Percentiles rank a stretch among this genome's conserved stretches.
phyloP scores from a whole-genome alignment of 768 basidiomycete genomes.

The Naganishia onofrii region DNA sequence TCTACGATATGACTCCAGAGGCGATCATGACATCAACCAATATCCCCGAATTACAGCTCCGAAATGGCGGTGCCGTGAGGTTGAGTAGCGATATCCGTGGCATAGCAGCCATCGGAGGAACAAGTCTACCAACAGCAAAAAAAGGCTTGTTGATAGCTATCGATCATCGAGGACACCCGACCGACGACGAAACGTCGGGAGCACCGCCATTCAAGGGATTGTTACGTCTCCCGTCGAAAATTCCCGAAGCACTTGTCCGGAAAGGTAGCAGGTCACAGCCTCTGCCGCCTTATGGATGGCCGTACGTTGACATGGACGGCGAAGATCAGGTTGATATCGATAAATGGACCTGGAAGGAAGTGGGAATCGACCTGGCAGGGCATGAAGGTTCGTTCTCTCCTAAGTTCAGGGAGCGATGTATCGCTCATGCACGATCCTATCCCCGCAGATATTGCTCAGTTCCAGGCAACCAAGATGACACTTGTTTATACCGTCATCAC shows the following conservation, averaged over 20 bases:
- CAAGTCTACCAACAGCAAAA: not conserved
- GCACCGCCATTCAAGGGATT: not conserved
- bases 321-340: slow-evolving; percentile 19
- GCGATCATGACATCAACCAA: slow-evolving; percentile 21
- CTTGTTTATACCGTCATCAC: not conserved
- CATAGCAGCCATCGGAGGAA: not conserved
- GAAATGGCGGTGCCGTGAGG: slow-evolving; percentile 7
- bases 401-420: not conserved
- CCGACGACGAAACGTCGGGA: not conserved
- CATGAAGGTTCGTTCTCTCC: not conserved
- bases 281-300: not conserved
- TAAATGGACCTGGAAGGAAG: slow-evolving; percentile 17
- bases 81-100: not conserved
- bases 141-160: not conserved
- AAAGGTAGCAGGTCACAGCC: not conserved
- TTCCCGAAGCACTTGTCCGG: slow-evolving; percentile 10
- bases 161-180: too few species aligned
- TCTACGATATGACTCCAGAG: slow-evolving; percentile 1
- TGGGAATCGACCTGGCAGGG: not conserved
- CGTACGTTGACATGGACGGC: not conserved
- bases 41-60: slow-evolving; percentile 10
- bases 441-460: not conserved
- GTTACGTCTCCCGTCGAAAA: slow-evolving; percentile 1
- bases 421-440: not conserved
- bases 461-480: slow-evolving; percentile 5